phyloP scores from a whole-genome alignment of 345 rosid genomes.

The Cardamine chenopodiifolia region DNA sequence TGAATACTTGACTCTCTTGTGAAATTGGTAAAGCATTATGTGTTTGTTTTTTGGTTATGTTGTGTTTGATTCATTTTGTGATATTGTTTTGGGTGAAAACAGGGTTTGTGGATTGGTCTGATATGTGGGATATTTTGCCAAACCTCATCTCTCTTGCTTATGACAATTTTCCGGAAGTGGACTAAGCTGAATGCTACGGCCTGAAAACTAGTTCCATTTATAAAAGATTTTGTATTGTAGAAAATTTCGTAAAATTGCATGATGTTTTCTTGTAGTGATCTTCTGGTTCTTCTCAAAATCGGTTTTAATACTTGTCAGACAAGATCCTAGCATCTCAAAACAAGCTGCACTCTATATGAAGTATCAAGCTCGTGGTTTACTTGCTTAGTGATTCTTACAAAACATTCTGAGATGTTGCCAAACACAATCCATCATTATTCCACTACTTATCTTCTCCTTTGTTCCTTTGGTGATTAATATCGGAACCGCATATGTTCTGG shows the following conservation, averaged over 20 bases:
- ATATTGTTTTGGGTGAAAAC: conserved; percentile 12
- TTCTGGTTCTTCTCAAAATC: conserved; percentile 63
- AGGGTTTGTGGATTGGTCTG: conserved; percentile 83
- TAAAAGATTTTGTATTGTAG: no score
- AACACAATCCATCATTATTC: conserved; percentile 63
- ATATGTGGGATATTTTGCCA: conserved; percentile 63
- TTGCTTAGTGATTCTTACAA: conserved; percentile 66
- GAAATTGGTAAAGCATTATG: not conserved
- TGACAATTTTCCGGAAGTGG: conserved; percentile 60
- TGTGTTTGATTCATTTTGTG: conserved; percentile 8
- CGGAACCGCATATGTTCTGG: conserved; percentile 52
- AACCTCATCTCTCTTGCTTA: conserved; percentile 48
- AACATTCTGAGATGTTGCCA: conserved; percentile 78
- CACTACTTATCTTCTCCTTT: conserved; percentile 50
- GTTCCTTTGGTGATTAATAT: conserved; percentile 54
- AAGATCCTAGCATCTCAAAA: conserved; percentile 58
- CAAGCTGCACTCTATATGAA: conserved; percentile 61
- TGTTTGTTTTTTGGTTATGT: not conserved
- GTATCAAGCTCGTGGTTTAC: conserved; percentile 63
- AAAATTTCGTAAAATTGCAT: no score
- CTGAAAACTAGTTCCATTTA: not conserved
- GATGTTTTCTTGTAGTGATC: no score
- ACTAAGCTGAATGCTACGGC: conserved; percentile 23
- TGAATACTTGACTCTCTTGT: conserved; percentile 19
- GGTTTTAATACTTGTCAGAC: conserved; percentile 51